Evolutionary conservation across 441 rosid genomes (phyloP).

Genomic region (Melastoma candidum): DNA sequence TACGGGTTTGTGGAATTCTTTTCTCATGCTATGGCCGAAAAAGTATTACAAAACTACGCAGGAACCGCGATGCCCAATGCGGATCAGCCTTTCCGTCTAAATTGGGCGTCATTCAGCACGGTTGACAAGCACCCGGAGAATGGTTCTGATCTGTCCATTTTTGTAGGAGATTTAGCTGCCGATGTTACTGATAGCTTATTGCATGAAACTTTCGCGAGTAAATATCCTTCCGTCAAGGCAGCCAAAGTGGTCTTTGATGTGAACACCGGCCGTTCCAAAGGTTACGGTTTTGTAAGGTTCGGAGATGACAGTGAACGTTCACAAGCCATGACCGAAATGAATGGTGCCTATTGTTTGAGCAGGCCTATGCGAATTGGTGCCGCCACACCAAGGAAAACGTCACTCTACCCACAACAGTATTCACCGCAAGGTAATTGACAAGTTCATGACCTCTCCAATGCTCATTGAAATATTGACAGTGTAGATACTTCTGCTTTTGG

Average conservation of each 20-base stretch:
- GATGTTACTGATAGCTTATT: constrained; percentile 74
- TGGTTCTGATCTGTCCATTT: constrained; percentile 81
- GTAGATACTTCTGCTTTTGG: too few species aligned
- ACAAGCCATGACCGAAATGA: constrained; percentile 91
- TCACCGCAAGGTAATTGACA: constrained; percentile 36
- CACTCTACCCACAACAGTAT: constrained; percentile 62
- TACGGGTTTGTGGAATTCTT: constrained; percentile 88
- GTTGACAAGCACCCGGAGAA: constrained; percentile 81
- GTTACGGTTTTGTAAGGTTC: constrained; percentile 94
- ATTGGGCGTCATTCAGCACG: constrained; percentile 91
- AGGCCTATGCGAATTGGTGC: constrained; percentile 95
- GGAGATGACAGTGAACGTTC: constrained; percentile 75
- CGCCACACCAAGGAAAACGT: constrained; percentile 86
- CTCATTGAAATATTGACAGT: too few species aligned
- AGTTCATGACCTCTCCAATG: too few species aligned
- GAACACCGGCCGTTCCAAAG: constrained; percentile 83
- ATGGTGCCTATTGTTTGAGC: constrained; percentile 77
- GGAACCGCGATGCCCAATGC: constrained; percentile 59
- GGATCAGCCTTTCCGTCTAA: constrained; percentile 76
- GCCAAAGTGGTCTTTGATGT: constrained; percentile 89
- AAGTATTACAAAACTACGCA: constrained; percentile 58
- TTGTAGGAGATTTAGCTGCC: constrained; percentile 91
- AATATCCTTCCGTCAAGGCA: constrained; percentile 79
- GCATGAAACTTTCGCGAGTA: constrained; percentile 53
- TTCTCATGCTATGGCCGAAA: constrained; percentile 68